Conservation (phyloP, 2,329 filamentous ascomycete species). For the Pseudogymnoascus sp. region DNA sequence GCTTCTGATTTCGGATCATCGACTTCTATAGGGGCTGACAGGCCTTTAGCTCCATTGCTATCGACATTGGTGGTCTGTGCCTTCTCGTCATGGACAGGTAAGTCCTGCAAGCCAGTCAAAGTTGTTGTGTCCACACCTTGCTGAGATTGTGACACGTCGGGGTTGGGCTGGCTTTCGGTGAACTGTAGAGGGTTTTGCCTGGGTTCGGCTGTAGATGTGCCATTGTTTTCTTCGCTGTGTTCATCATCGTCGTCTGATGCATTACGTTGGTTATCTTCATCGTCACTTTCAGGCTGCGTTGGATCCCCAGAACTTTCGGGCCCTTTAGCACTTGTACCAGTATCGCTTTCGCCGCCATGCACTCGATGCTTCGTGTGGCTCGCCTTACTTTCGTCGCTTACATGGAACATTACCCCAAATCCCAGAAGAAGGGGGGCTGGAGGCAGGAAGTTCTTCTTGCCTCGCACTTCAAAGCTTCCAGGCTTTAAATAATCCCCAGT, state of each 20-base stretch:
- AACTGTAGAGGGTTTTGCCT: neutral
- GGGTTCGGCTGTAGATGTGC: conserved; percentile 22
- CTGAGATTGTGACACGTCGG: conserved; percentile 18
- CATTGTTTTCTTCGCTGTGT: conserved; percentile 23
- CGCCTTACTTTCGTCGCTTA: conserved; percentile 79
- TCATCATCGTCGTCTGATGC: conserved; percentile 24
- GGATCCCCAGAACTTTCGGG: neutral
- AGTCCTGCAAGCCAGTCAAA: conserved; percentile 13
- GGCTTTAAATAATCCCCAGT: conserved; percentile 72
- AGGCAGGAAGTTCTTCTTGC: conserved; percentile 85
- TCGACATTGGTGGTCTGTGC: neutral
- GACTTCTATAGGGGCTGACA: conserved; percentile 5
- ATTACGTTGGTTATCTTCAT: conserved; percentile 18
- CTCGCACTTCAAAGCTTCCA: conserved; percentile 73
- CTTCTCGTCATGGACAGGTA: conserved; percentile 14
- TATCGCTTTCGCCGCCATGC: conserved; percentile 28
- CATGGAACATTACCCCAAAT: conserved; percentile 77
- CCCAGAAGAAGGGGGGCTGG: conserved; percentile 83
- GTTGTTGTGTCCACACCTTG: conserved; percentile 26
- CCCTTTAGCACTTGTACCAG: neutral
- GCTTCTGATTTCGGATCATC: conserved; percentile 35
- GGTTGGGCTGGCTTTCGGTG: conserved; percentile 11
- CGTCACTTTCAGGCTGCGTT: neutral
- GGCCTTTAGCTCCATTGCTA: neutral
- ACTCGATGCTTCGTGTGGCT: conserved; percentile 71